phyloP scores from a whole-genome alignment of 1,284 basidiomycete genomes.

The Moniliophthora roreri region DNA sequence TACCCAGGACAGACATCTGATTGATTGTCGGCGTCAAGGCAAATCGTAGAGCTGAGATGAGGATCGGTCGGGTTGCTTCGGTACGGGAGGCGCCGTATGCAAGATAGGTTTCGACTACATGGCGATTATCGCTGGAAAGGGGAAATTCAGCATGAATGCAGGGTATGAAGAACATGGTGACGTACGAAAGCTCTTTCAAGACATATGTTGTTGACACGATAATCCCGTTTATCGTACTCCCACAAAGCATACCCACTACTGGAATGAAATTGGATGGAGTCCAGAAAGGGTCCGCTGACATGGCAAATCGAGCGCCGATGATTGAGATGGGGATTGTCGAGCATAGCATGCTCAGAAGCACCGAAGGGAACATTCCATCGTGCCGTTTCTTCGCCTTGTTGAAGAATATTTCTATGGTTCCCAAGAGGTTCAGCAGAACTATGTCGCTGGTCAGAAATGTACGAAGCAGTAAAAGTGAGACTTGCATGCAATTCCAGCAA shows the following conservation, averaged over 20 bases:
- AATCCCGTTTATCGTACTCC: constrained; percentile 74
- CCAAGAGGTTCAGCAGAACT: constrained; percentile 73
- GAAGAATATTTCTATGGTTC: constrained; percentile 63
- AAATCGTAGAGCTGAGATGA: constrained; percentile 72
- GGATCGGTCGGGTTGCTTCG: constrained; percentile 80
- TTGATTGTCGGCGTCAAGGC: constrained; percentile 82
- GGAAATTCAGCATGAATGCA: neutral
- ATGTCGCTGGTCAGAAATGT: neutral
- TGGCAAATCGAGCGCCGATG: constrained; percentile 75
- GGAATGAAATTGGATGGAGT: constrained; percentile 80
- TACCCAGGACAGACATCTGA: constrained; percentile 83
- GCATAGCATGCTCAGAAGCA: constrained; percentile 67
- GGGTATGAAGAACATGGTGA: constrained; percentile 10
- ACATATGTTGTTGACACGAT: constrained; percentile 68
- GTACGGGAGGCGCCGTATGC: constrained; percentile 80
- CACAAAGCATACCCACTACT: constrained; percentile 86
- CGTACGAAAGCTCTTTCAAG: constrained; percentile 66
- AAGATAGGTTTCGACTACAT: constrained; percentile 82
- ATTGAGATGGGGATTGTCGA: constrained; percentile 83
- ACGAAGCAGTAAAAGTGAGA: constrained; percentile 15
- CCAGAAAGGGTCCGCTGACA: constrained; percentile 80
- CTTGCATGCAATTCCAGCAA: constrained; percentile 71
- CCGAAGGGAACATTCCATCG: constrained; percentile 71
- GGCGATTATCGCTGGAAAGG: constrained; percentile 65
- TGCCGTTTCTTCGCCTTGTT: constrained; percentile 80